Evolutionary conservation across 306 rosid genomes (phyloP), one percentile per base, ranked within the genome.

Genomic region (Aeschynomene evenia): DNA sequence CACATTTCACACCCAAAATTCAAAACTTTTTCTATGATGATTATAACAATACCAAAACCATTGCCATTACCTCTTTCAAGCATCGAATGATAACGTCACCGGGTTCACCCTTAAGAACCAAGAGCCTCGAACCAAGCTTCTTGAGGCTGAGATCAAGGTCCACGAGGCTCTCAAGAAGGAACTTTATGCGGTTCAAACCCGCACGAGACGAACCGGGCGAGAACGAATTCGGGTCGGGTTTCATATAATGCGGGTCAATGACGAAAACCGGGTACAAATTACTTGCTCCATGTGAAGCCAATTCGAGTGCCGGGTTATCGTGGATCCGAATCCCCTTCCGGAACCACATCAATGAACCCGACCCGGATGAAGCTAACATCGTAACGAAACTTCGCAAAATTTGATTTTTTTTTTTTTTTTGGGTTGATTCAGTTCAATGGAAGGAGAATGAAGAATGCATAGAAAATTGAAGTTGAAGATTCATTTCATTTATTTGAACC

Each of bases 311-410:
- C 26, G 90, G 96, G 74, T 93, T 93, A 74, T 93, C 94, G 63
- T 90, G 98, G 79, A 93, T 86, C 82, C 98, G 74, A 9, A 93
- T 76, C 10, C 98, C 98, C 76, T 93, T 93, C 6, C 97, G 87
- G 73, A 93, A 93, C 97, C 96, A 93, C 52, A 93, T 43, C 6
- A 93, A 51, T 7, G 96, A 88, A 76, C 75, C 81, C 72, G 91
- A 85, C 53, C 85, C 87, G 62, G 83, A 55, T 9, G n/a, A n/a
- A n/a, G n/a, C n/a, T n/a, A 76, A 71, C 87, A 79, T 88, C 53
- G 46, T 26, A 60, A 28, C 31, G 3, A 26, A 3, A 26, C 31
- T 2, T 0, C 1, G 2, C 31, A 2, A 26, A 0, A 63, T 10
- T 34, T 4, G 2, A 6, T 9, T 9, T 34, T 2, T 34, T 9